phyloP scores from a whole-genome alignment of 208 protist genomes.

The Endotrypanum monterogeii region DNA sequence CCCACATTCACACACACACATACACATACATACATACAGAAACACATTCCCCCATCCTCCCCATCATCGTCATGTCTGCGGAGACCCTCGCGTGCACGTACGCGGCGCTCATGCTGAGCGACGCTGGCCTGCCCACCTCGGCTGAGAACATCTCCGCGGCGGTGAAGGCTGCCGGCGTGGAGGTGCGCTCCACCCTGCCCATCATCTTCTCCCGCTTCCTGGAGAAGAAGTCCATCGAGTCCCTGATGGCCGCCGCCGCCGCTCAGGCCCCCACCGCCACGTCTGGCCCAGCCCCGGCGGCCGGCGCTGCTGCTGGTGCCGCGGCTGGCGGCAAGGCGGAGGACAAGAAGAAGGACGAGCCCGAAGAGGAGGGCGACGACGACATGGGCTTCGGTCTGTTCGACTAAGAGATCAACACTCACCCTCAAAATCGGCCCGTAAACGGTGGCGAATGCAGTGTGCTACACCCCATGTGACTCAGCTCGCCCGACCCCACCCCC shows the following conservation, averaged over 20 bases:
- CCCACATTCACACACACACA: background rate
- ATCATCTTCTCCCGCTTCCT: slow-evolving; percentile 86
- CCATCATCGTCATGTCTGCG: slow-evolving; percentile 40
- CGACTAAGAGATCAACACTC: slow-evolving; percentile 50
- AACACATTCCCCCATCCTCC: background rate
- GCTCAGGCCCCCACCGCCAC: slow-evolving; percentile 44
- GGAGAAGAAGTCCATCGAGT: slow-evolving; percentile 77
- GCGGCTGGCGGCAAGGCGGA: slow-evolving; percentile 46
- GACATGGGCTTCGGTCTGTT: slow-evolving; percentile 93
- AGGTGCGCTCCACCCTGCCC: slow-evolving; percentile 72
- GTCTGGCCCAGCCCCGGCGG: slow-evolving; percentile 41
- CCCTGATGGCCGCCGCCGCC: slow-evolving; percentile 60
- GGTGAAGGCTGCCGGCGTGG: slow-evolving; percentile 68
- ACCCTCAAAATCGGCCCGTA: too few relatives aligned
- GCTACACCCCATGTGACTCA: too few relatives aligned
- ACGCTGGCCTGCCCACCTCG: slow-evolving; percentile 69
- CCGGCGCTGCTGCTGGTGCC: slow-evolving; percentile 52
- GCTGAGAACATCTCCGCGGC: slow-evolving; percentile 76
- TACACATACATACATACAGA: background rate
- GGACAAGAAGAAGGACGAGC: slow-evolving; percentile 47
- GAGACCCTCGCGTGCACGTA: slow-evolving; percentile 88
- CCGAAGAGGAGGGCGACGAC: slow-evolving; percentile 87
- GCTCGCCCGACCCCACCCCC: too few relatives aligned
- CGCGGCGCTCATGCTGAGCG: slow-evolving; percentile 75
- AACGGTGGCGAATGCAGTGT: too few relatives aligned